Percentiles rank a stretch among this genome's conserved stretches.
Evolutionary conservation across 768 basidiomycete genomes (phyloP).

Genomic region (Exidia glandulosa): DNA sequence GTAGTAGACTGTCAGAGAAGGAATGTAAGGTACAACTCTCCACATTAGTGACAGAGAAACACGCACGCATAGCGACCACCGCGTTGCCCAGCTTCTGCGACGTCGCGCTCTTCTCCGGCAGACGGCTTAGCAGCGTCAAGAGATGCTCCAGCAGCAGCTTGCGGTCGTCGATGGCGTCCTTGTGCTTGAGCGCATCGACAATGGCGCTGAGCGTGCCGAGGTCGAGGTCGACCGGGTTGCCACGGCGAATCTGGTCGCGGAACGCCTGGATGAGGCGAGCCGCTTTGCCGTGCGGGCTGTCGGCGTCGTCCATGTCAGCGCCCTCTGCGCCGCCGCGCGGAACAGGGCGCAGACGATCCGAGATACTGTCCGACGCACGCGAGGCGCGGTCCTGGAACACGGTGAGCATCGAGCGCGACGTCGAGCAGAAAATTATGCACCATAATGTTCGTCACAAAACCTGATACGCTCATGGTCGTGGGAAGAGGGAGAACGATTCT

Average conservation of each 20-base stretch:
- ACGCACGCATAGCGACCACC: conserved; percentile 46
- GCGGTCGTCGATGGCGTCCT: conserved; percentile 61
- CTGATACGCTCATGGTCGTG: too few species aligned
- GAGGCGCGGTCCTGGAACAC: too few species aligned
- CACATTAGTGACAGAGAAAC: too few species aligned
- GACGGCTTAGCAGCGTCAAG: conserved; percentile 47
- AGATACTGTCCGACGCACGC: not conserved
- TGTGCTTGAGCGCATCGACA: conserved; percentile 43
- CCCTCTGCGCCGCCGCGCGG: not conserved
- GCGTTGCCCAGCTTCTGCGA: conserved; percentile 28
- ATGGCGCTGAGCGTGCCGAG: not conserved
- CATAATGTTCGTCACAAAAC: too few species aligned
- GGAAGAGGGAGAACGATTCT: too few species aligned
- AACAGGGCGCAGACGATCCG: not conserved
- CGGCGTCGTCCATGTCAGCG: not conserved
- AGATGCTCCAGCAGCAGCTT: conserved; percentile 67
- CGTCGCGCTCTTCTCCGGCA: conserved; percentile 33
- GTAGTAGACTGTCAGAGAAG: conserved; percentile 48
- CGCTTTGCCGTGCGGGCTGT: not conserved
- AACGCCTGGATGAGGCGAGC: not conserved
- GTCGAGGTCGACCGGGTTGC: not conserved
- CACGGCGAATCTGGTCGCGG: not conserved
- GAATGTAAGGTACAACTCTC: not conserved
- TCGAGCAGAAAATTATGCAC: too few species aligned
- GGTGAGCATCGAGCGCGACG: too few species aligned